Base-by-base conservation (phyloP, 2,329 filamentous ascomycete genomes). In the Penicillium vulpinum region DNA sequence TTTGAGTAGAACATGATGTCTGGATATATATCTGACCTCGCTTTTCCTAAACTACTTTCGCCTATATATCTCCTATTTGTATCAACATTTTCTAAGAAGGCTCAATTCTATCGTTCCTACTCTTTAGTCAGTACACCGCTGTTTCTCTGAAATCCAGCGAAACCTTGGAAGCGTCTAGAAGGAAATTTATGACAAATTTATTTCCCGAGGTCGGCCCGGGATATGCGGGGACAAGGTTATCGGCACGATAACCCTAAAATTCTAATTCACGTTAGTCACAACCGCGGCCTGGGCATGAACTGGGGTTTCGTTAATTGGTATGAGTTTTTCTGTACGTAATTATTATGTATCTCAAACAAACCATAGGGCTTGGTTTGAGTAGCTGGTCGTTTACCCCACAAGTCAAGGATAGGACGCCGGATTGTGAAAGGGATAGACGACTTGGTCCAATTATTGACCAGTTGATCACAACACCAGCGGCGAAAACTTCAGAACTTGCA, bases 161-260 rank as follows among this genome's bases (percentile, higher is more conserved):
- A 29, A 11, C 7, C 29, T n/a, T n/a, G n/a, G n/a, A n/a, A n/a
- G n/a, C n/a, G n/a, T n/a, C n/a, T n/a, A 31, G 5, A 5, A 31
- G 16, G 41, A 13, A 28, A 18, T 3, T 28, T 41, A 26, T n/a
- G 22, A 18, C 41, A 21, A 44, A 3, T 29, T 28, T 28, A 13
- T 3, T 44, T 28, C 16, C 10, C 24, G 16, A 28, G 41, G 26
- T 44, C 41, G 41, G 26, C 24, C 41, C n/a, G 24, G 40, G 40
- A 13, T 5, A 29, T 44, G 41, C 24, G 41, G 41, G 41, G 41
- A 44, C n/a, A 29, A 44, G 26, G n/a, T 29, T 44, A 44, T 44
- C 40, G 6, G 10, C 10, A 18, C 16, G 24, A 44, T 44, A 44
- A 44, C 41, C 39, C 22, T 43, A 43, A n/a, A 26, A 0, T 41